These are phyloP conservation scores for Paraphoma sp. DNA, from an alignment of 2,329 filamentous ascomycete species.

Conservation along the genomic window DNA sequence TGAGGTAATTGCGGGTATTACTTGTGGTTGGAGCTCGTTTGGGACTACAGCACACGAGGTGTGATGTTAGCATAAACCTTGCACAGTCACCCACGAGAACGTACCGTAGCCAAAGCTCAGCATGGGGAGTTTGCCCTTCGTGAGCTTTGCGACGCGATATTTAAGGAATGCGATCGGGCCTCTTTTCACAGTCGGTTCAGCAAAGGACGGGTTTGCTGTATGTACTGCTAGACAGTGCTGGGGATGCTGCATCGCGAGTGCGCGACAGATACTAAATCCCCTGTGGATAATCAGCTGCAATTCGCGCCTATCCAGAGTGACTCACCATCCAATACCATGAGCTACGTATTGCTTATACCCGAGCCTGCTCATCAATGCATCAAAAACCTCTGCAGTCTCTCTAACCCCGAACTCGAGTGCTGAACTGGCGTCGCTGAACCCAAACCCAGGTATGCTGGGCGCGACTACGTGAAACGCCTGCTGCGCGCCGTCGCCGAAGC, in stretches of 20 bases:
- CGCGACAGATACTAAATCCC: constrained; percentile 52
- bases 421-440: constrained; percentile 69
- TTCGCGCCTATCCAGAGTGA: not conserved
- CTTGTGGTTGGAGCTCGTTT: constrained; percentile 53
- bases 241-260: constrained; percentile 57
- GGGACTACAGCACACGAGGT: constrained; percentile 23
- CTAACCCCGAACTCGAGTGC: constrained; percentile 58
- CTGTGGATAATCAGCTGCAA: constrained; percentile 22
- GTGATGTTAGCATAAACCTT: not conserved
- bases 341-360: constrained; percentile 66
- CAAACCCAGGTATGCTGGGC: constrained; percentile 70
- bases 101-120: constrained; percentile 62
- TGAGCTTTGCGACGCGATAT: constrained; percentile 60
- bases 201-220: constrained; percentile 64
- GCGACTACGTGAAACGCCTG: constrained; percentile 70
- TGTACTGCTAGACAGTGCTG: constrained; percentile 66
- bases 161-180: constrained; percentile 61
- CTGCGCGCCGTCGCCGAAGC: constrained; percentile 24
- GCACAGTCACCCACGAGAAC: not conserved
- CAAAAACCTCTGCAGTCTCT: constrained; percentile 63
- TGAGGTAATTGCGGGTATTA: not conserved
- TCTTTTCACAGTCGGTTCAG: constrained; percentile 54
- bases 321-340: constrained; percentile 60
- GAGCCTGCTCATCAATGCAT: constrained; percentile 66
- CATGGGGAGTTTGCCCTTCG: constrained; percentile 48